Base-by-base conservation (phyloP, 306 rosid genomes). In the Astragalus membranaceus region DNA sequence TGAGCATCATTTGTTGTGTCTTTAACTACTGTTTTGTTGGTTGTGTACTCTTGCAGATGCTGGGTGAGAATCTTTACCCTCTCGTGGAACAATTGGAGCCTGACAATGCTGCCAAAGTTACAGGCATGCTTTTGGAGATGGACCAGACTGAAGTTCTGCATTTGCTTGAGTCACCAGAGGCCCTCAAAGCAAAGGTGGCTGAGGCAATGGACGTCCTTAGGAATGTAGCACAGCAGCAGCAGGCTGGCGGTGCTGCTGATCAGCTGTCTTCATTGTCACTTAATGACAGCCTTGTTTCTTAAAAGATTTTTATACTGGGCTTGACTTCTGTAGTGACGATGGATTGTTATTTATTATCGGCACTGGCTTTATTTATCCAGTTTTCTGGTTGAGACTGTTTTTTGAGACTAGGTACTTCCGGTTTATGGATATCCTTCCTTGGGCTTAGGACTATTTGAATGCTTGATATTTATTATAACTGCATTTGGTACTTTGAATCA, bases 121-220 rank as follows among this genome's bases (percentile, higher is more conserved):
- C 99, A 1, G 99, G 99, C 65, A 95, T 95, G 99, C 99, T 95
- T 67, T 81, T 95, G 78, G 99, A 95, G 88, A 95, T 95, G 99
- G 99, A 95, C 81, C 99, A 95, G 78, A 82, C 99, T 42, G 99
- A 95, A 81, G 99, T 95, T 67, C 69, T 95, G 78, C 99, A 95
- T 81, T 79, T 95, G 84, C 99, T 95, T 0, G 99, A 95, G 86
- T 95, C 99, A 8, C 99, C 99, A 0, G 99, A 95, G 43, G 99
- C 99, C 69, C 83, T 95, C 84, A 91, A 89, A 57, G 91, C 95
- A 0, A 95, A 95, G 89, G 99, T 95, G 32, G 96, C 97, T 0
- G 99, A 95, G 84, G 99, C 99, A 7, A 89, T 95, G 86, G 97
- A 95, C 5, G 99, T 95, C 49, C 88, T 95, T 29, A 91, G 97